phyloP scores from a whole-genome alignment of 139 green algal species.

The Volvox reticuliferus region DNA sequence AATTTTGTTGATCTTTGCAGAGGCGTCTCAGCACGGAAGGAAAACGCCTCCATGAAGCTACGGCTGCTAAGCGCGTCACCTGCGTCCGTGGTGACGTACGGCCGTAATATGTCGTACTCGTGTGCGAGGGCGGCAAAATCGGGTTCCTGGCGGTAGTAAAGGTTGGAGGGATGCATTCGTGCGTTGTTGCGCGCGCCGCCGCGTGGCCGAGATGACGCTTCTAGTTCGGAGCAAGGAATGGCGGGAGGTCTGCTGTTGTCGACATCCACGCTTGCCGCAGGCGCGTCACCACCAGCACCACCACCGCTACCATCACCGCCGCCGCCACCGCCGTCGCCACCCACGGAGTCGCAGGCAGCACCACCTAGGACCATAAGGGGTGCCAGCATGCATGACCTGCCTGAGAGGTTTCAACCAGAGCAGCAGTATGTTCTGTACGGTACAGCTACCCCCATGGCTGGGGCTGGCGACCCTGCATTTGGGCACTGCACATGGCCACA shows the following conservation, averaged over 20 bases:
- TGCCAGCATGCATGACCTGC: no score
- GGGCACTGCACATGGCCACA: no score
- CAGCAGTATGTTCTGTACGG: no score
- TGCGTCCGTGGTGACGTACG: constrained; percentile 52
- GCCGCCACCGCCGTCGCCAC: background rate
- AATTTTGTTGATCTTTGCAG: no score
- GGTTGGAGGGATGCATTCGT: constrained; percentile 77
- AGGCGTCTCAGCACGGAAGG: no score
- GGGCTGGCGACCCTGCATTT: no score
- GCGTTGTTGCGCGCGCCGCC: constrained; percentile 48
- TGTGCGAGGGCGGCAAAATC: constrained; percentile 83
- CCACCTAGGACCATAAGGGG: no score
- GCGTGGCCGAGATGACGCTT: background rate
- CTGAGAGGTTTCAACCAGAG: no score
- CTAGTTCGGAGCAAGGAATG: no score
- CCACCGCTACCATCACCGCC: background rate
- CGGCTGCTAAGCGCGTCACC: background rate
- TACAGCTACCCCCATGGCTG: no score
- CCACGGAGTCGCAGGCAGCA: background rate
- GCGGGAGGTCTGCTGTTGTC: background rate
- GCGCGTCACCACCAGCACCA: background rate
- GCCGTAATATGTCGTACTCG: constrained; percentile 67
- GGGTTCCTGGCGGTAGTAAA: constrained; percentile 72
- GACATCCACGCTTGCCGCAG: background rate
- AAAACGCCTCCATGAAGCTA: background rate